Conservation (phyloP, 2,329 filamentous ascomycete species). For the Colletotrichum tropicale region DNA sequence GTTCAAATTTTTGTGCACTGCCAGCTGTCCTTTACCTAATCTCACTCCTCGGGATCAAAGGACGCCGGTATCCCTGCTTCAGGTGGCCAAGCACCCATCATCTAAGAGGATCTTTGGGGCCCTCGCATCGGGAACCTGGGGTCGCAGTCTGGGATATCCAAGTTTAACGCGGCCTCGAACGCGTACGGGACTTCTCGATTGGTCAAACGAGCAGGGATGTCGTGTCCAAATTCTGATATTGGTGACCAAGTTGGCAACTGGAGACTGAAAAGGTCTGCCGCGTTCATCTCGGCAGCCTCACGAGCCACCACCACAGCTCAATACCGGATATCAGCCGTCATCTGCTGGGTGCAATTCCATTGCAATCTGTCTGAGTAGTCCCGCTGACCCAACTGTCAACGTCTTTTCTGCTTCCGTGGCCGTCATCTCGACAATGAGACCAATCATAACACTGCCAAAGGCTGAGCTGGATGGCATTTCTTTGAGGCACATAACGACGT, state of each 20-base stretch:
- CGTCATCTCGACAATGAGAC: neutral
- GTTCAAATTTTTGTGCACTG: neutral
- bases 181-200: neutral
- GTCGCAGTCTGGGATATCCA: slow-evolving; percentile 10
- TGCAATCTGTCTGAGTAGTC: neutral
- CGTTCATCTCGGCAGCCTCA: slow-evolving; percentile 15
- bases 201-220: neutral
- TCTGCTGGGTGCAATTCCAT: neutral
- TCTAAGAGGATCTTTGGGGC: neutral
- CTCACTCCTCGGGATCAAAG: neutral
- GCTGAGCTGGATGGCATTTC: neutral
- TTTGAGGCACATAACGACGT: slow-evolving; percentile 1
- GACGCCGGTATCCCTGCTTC: slow-evolving; percentile 5
- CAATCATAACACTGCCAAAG: neutral
- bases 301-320: neutral
- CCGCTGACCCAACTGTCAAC: neutral
- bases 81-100: neutral
- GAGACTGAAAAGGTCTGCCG: neutral
- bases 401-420: neutral
- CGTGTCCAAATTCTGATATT: neutral
- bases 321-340: neutral
- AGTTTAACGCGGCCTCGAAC: neutral
- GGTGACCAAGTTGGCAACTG: neutral
- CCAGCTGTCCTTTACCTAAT: slow-evolving; percentile 7
- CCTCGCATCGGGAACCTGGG: slow-evolving; percentile 6